These are phyloP conservation scores for Suhomyces tanzawaensis DNA, from an alignment of 805 yeast species.

Conservation along the genomic window DNA sequence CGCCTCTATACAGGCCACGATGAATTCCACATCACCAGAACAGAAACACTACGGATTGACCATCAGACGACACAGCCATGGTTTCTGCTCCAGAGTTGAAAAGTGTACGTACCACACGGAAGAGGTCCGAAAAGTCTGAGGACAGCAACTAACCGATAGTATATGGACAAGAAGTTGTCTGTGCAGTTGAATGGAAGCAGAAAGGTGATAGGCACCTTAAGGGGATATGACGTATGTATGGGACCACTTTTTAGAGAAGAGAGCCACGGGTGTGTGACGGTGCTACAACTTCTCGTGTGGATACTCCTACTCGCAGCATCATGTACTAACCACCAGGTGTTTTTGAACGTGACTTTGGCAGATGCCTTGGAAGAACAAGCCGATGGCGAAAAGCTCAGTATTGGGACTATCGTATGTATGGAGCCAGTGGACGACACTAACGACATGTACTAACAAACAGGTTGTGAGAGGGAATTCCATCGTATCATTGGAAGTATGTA, in stretches of 20 bases:
- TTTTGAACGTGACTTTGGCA: constrained; percentile 67
- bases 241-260: neutral
- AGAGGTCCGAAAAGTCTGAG: constrained; percentile 4
- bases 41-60: too few species aligned
- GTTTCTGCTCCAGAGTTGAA: constrained; percentile 64
- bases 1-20: too few species aligned
- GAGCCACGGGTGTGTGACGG: neutral
- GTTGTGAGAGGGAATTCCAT: constrained; percentile 78
- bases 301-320: neutral
- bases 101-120: constrained; percentile 36
- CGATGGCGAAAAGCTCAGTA: constrained; percentile 48
- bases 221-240: constrained; percentile 77
- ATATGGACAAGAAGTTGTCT: constrained; percentile 72
- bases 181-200: constrained; percentile 79
- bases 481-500: constrained; percentile 63
- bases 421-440: neutral
- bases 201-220: constrained; percentile 71
- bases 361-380: constrained; percentile 63
- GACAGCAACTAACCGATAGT: constrained; percentile 49
- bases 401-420: constrained; percentile 60
- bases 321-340: constrained; percentile 39
- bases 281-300: neutral
- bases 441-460: constrained; percentile 20
- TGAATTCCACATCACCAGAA: too few species aligned
- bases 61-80: constrained; percentile 29